These are phyloP conservation scores for Asterella californica DNA, from an alignment of 225 moss, liverwort and hornwort genomes.

Conservation along the genomic window DNA sequence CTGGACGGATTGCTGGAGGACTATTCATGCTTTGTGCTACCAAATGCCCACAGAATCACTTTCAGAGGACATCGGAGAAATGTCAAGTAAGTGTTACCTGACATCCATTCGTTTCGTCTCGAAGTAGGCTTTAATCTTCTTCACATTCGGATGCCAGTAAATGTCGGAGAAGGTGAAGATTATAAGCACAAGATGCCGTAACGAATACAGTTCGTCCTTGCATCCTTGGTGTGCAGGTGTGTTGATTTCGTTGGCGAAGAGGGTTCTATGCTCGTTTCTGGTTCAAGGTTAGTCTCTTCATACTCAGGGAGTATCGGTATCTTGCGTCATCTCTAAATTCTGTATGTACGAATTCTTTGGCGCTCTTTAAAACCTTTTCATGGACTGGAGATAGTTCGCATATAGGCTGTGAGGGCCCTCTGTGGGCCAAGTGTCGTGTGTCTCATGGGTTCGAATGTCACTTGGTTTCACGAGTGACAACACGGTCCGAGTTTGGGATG, in stretches of 20 bases:
- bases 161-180: background rate
- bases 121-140: background rate
- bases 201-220: background rate
- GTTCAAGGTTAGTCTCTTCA: slow-evolving; percentile 57
- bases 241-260: slow-evolving; percentile 94
- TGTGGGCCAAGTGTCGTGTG: no score
- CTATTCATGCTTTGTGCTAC: slow-evolving; percentile 93
- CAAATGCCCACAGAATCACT: slow-evolving; percentile 83
- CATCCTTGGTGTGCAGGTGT: slow-evolving; percentile 46
- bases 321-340: background rate
- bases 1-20: slow-evolving; percentile 90
- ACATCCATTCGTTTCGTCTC: background rate
- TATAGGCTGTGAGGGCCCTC: background rate
- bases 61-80: slow-evolving; percentile 83
- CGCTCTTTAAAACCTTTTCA: background rate
- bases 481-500: slow-evolving; percentile 78
- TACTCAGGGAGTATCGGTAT: background rate
- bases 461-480: slow-evolving; percentile 61
- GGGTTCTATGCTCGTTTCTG: slow-evolving; percentile 80
- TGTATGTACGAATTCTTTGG: background rate
- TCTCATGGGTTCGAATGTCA: background rate
- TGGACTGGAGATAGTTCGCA: background rate
- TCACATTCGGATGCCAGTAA: background rate
- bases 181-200: background rate
- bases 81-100: slow-evolving; percentile 60